Base-by-base conservation (phyloP, 83 land plant species). In the Thuja plicata region DNA sequence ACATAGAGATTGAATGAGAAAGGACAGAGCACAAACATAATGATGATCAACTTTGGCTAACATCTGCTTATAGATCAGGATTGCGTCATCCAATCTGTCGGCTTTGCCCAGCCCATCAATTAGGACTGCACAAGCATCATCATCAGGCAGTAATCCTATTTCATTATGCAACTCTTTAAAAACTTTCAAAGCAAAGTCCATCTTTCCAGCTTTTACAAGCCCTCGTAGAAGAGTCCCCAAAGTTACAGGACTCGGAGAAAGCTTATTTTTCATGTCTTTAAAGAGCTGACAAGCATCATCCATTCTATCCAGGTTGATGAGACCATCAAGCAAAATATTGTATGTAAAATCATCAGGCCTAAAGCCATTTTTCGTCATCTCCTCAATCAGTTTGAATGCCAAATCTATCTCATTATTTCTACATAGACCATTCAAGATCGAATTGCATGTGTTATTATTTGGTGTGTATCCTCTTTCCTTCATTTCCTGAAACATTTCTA, bases 361-460 rank as follows among this genome's bases (percentile, higher is more conserved):
- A 73, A 89, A 93, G 76, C 93, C 91, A 88, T 66, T 89, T 60
- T 82, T 62, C 24, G 85, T 86, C 95, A 95, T 94, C 24, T 82
- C 87, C 60, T 62, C 89, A 24, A 94, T 87, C 87, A 93, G 84
- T 45, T 88, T 88, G 80, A 94, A 40, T 7, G 97, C 96, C 50
- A 87, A 41, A 86, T 93, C 92, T 40, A 92, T 93, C 90, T 91
- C 87, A 0, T 89, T 92, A 90, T 92, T 92, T 89, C 91, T 95
- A 90, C 97, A 93, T 45, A 96, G 92, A 80, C 98, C 96, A 88
- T 94, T 92, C 41, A 95, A 73, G 32, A 96, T 81, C 11, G 94
- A 93, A 81, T 92, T 92, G 79, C 89, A 93, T 46, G 98, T 91
- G 54, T 91, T 77, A 13, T 88, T 91, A 85, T 96, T 91, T 48